Base-by-base conservation (phyloP, 2,329 filamentous ascomycete genomes). In the Pyrenochaeta sp. region DNA sequence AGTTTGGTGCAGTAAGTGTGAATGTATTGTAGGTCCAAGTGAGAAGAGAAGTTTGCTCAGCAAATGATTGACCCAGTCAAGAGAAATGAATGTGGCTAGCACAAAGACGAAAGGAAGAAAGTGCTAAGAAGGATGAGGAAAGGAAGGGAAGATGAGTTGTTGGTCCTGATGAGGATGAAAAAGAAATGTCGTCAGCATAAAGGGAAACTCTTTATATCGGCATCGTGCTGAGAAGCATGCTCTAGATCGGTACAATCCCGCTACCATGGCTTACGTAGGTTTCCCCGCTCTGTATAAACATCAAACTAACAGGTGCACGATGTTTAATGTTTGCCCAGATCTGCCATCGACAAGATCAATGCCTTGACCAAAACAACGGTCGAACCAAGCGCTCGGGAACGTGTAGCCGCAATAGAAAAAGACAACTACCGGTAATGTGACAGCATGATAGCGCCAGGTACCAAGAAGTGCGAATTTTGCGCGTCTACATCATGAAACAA, bases 51-150 rank as follows among this genome's bases (percentile, higher is more conserved):
- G 10, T 56, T 58, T 64, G 62, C 58, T 54, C 63, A 64, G 61
- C 59, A 66, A 64, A 63, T 51, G 57, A 58, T 46, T 17, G 58
- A 59, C 35, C 42, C 45, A 29, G 39, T 45, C 51, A 54, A 51
- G 21, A 37, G 39, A 58, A 57, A 51, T 15, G 49, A 52, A 27
- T 49, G 58, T 63, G 61, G 33, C 58, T 64, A 57, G 63, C 64
- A 66, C 60, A 60, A 29, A 52, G 46, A 30, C 45, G 27, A 35
- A 52, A 46, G 40, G 49, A 58, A 56, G 41, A 18, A 49, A 35
- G 12, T 45, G 37, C 35, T 45, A 53, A 31, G 52, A 47, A 41
- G 36, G 36, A 54, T n/a, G 30, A 17, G 49, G 39, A 27, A 63
- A 27, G 9, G 23, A 27, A 27, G 23, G 47, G 18, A 35, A 59